Conservation (phyloP, 306 rosid genomes). For the Begonia masoniana region DNA sequence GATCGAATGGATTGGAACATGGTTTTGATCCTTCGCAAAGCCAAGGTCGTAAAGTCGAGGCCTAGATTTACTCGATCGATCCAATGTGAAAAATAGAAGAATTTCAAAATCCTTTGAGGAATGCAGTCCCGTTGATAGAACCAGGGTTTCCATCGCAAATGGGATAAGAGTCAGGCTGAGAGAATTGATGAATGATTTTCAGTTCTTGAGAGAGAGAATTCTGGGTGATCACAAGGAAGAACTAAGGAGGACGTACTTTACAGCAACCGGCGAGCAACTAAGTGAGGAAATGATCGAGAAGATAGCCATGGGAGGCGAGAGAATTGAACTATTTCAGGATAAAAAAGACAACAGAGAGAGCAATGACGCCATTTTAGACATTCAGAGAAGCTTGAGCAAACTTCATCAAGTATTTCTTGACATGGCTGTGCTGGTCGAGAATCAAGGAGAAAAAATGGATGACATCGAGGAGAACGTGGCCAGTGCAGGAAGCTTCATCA, state of each 20-base stretch:
- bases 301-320: slow-evolving; percentile 46
- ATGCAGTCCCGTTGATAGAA: slow-evolving; percentile 53
- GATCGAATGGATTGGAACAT: slow-evolving; percentile 71
- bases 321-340: slow-evolving; percentile 50
- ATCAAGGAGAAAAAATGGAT: slow-evolving; percentile 66
- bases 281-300: slow-evolving; percentile 58
- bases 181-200: slow-evolving; percentile 69
- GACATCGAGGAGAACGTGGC: slow-evolving; percentile 76
- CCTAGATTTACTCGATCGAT: slow-evolving; percentile 53
- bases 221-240: slow-evolving; percentile 69
- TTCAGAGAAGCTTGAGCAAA: slow-evolving; percentile 76
- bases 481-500: slow-evolving; percentile 42
- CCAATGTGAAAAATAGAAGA: slow-evolving; percentile 44
- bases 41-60: slow-evolving; percentile 39
- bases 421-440: slow-evolving; percentile 86
- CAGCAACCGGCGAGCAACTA: slow-evolving; percentile 47
- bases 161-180: slow-evolving; percentile 72
- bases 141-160: slow-evolving; percentile 53
- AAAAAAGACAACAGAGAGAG: slow-evolving; percentile 49
- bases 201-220: slow-evolving; percentile 49
- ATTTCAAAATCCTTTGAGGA: slow-evolving; percentile 33
- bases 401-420: slow-evolving; percentile 92
- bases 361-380: slow-evolving; percentile 72
- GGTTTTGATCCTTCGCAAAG: slow-evolving; percentile 67
- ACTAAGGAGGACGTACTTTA: slow-evolving; percentile 56